These are phyloP conservation scores for Pilaira anomala DNA, from an alignment of 192 early-diverging fungal species.

Conservation along the genomic window DNA sequence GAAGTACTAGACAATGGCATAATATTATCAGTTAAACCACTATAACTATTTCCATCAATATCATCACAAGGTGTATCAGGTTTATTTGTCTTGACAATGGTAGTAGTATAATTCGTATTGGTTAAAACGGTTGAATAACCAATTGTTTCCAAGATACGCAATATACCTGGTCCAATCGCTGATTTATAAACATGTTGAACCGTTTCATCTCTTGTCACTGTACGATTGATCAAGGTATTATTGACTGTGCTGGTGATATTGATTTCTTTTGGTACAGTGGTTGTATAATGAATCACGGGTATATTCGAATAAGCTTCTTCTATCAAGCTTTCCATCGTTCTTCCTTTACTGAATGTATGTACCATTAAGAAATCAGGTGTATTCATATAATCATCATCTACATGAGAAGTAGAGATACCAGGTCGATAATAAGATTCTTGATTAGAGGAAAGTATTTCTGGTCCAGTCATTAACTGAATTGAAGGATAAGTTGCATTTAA, in stretches of 20 bases:
- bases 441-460: conserved; percentile 3
- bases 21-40: neutral
- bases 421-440: conserved; percentile 17
- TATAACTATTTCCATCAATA: neutral
- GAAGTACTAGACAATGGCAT: neutral
- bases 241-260: conserved; percentile 11
- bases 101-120: conserved; percentile 20
- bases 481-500: conserved; percentile 18
- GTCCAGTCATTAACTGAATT: conserved; percentile 20
- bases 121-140: conserved; percentile 34
- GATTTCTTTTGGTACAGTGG: neutral
- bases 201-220: neutral
- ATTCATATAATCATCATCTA: conserved; percentile 25
- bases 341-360: conserved; percentile 7
- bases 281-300: conserved; percentile 16
- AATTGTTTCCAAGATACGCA: conserved; percentile 33
- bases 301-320: conserved; percentile 11
- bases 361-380: conserved; percentile 35
- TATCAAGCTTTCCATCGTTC: conserved; percentile 18
- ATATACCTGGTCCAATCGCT: conserved; percentile 36
- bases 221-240: neutral
- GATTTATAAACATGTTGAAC: conserved; percentile 17
- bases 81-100: neutral
- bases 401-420: conserved; percentile 31
- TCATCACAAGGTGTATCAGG: conserved; percentile 20